Conservation (phyloP, 2,329 filamentous ascomycete genomes). For the Paraphaeosphaeria sporulosa region DNA sequence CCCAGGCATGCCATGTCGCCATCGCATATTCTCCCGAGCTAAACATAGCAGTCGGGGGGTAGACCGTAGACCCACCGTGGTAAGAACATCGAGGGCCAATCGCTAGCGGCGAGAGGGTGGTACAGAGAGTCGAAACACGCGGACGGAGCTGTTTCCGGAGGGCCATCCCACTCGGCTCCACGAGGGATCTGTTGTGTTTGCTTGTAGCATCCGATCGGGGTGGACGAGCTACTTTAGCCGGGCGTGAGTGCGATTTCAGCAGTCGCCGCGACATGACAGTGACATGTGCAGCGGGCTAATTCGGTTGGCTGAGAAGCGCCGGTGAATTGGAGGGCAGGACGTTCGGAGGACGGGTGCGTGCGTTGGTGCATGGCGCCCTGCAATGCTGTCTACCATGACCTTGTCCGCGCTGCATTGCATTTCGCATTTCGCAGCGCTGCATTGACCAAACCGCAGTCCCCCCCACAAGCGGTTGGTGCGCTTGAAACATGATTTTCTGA, state of each 20-base stretch:
- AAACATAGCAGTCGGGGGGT: neutral
- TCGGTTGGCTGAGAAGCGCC: slow-evolving; percentile 30
- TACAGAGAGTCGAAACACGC: too few relatives aligned
- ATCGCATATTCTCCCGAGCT: slow-evolving; percentile 1
- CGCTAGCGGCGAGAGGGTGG: too few relatives aligned
- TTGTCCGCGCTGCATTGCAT: too few relatives aligned
- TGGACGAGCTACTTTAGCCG: neutral
- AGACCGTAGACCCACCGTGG: too few relatives aligned
- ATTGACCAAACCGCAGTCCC: neutral
- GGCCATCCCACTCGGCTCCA: neutral
- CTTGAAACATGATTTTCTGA: neutral
- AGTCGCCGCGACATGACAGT: neutral
- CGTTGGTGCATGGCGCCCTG: slow-evolving; percentile 5
- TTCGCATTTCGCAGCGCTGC: too few relatives aligned
- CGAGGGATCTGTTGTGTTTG: too few relatives aligned
- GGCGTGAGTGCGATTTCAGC: neutral
- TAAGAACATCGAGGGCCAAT: neutral
- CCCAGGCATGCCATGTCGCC: neutral
- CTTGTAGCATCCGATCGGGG: neutral
- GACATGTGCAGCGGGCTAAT: slow-evolving; percentile 28
- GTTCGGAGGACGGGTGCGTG: slow-evolving; percentile 10
- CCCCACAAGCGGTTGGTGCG: too few relatives aligned
- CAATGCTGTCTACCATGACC: neutral
- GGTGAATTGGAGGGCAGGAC: slow-evolving; percentile 23
- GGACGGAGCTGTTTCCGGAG: too few relatives aligned